Percentiles rank a stretch among this genome's conserved stretches.
These are phyloP conservation scores for Xylaria arbuscula DNA, from an alignment of 2,329 filamentous ascomycete species.

Conservation along the genomic window DNA sequence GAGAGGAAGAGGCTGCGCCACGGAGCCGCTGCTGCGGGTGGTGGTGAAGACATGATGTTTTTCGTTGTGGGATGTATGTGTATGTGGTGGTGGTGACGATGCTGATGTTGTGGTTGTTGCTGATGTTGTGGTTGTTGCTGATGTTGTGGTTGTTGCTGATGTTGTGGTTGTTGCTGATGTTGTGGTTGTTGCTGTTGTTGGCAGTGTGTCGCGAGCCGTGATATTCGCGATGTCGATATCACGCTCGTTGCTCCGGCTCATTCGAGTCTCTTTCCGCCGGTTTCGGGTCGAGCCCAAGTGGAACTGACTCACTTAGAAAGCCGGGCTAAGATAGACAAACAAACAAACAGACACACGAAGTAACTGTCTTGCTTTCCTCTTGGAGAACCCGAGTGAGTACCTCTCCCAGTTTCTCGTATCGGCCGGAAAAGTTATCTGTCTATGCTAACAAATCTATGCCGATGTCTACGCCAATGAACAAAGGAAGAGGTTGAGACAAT, in stretches of 20 bases:
- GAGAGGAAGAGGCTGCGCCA: conserved; percentile 65
- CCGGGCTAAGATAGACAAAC: not conserved
- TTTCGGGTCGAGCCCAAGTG: not conserved
- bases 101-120: not conserved
- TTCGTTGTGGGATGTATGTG: conserved; percentile 22
- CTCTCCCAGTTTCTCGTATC: not conserved
- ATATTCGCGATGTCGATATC: conserved; percentile 30
- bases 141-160: no score
- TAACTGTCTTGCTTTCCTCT: not conserved
- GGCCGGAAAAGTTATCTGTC: not conserved
- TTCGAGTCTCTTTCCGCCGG: conserved; percentile 8
- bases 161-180: no score
- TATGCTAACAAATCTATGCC: not conserved
- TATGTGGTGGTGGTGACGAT: not conserved
- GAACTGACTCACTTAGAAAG: not conserved
- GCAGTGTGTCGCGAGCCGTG: conserved; percentile 40
- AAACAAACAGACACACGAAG: no score
- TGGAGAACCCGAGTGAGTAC: not conserved
- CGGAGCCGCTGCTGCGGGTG: conserved; percentile 55
- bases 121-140: no score
- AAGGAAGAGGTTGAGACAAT: not conserved
- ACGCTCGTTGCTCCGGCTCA: conserved; percentile 14
- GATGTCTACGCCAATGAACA: not conserved
- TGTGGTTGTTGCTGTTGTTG: no score
- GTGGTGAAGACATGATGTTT: conserved; percentile 37